Conservation (phyloP, 306 rosid genomes). For the Cucurbita ficifolia region DNA sequence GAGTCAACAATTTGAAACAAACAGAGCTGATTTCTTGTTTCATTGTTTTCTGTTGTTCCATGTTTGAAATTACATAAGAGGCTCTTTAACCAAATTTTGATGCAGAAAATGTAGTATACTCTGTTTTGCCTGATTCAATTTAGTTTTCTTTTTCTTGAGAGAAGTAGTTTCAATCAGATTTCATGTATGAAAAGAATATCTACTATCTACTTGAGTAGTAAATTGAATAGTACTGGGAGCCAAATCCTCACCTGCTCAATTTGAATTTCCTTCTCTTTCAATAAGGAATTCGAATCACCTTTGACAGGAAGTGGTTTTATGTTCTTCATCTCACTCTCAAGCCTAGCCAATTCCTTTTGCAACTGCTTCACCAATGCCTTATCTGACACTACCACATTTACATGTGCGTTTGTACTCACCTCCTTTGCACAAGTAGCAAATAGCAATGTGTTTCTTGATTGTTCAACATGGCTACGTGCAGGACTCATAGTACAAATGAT, state of each 20-base stretch:
- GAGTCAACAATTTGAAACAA: too few relatives aligned
- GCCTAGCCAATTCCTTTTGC: slow-evolving; percentile 50
- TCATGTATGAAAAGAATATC: neutral
- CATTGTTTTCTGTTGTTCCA: neutral
- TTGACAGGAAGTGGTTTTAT: slow-evolving; percentile 22
- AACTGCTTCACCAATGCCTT: slow-evolving; percentile 74
- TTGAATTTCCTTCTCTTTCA: slow-evolving; percentile 62
- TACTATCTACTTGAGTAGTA: neutral
- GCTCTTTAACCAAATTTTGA: neutral
- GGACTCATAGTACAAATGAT: slow-evolving; percentile 88
- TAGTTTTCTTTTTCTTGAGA: neutral
- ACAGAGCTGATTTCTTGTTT: too few relatives aligned
- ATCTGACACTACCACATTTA: slow-evolving; percentile 64
- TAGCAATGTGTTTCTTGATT: slow-evolving; percentile 70
- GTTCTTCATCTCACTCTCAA: slow-evolving; percentile 51
- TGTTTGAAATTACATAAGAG: neutral
- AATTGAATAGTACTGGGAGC: neutral
- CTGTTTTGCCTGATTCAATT: neutral
- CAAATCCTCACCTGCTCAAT: slow-evolving; percentile 53
- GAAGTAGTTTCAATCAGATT: neutral
- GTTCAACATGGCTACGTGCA: slow-evolving; percentile 63
- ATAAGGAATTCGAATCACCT: slow-evolving; percentile 3
- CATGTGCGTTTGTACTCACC: slow-evolving; percentile 76
- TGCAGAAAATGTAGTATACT: neutral
- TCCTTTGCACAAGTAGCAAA: slow-evolving; percentile 82